A percentile compares a stretch with the other conserved stretches of the same genome.
Conservation (phyloP, 2,329 filamentous ascomycete genomes). For the Helicocarpus griseus region DNA sequence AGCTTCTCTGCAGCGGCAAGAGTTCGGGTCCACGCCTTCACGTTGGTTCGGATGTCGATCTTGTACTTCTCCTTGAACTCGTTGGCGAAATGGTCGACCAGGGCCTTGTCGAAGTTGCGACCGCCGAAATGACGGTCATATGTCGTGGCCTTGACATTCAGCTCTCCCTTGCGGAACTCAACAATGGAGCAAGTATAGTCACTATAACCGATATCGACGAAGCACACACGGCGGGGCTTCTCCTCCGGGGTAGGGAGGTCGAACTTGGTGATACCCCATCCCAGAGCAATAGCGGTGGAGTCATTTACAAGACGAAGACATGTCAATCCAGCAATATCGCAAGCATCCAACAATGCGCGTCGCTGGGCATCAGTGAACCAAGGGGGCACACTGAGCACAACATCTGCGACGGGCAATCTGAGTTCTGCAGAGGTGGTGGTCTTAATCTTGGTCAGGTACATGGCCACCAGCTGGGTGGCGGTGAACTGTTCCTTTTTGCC, state of each 20-base stretch:
- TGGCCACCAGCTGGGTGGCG: slow-evolving; percentile 85
- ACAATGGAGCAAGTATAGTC: slow-evolving; percentile 92
- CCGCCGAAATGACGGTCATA: slow-evolving; percentile 96
- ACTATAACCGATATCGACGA: slow-evolving; percentile 92
- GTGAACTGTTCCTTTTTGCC: slow-evolving; percentile 94
- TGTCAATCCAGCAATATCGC: slow-evolving; percentile 89
- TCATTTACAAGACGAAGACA: slow-evolving; percentile 93
- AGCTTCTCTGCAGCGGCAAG: slow-evolving; percentile 86
- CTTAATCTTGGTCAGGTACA: slow-evolving; percentile 94
- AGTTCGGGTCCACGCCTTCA: slow-evolving; percentile 81
- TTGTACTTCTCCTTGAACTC: slow-evolving; percentile 98
- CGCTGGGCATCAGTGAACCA: slow-evolving; percentile 98
- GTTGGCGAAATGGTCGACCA: slow-evolving; percentile 87
- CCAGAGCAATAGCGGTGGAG: slow-evolving; percentile 88
- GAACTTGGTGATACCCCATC: slow-evolving; percentile 95
- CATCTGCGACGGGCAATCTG: slow-evolving; percentile 80
- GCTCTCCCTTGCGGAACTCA: slow-evolving; percentile 94
- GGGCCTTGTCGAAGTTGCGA: slow-evolving; percentile 89
- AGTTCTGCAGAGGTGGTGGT: slow-evolving; percentile 77
- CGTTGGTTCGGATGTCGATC: slow-evolving; percentile 85
- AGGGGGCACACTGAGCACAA: slow-evolving; percentile 86
- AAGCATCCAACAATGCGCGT: slow-evolving; percentile 76
- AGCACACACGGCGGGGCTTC: slow-evolving; percentile 81
- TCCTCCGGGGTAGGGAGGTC: slow-evolving; percentile 83
- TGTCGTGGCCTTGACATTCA: slow-evolving; percentile 83